A percentile compares a stretch with the other conserved stretches of the same genome.
These are phyloP conservation scores for Arabidopsis suecica DNA, from an alignment of 345 rosid species.

Conservation along the genomic window DNA sequence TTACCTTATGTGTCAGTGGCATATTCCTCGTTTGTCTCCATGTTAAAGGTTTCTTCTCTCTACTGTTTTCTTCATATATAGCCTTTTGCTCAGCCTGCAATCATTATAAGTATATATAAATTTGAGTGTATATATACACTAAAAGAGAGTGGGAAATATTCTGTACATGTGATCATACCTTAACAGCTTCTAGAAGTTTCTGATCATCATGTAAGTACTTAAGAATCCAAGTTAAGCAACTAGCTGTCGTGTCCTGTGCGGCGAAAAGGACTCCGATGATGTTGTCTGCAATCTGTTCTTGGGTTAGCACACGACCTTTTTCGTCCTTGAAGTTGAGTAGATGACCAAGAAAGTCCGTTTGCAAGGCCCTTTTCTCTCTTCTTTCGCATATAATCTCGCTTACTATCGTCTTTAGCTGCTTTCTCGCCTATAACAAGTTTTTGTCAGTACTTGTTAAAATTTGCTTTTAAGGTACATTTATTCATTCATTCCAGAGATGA, in stretches of 20 bases:
- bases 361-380: slow-evolving; percentile 58
- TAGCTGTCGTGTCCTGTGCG: slow-evolving; percentile 93
- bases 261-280: slow-evolving; percentile 88
- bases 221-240: slow-evolving; percentile 82
- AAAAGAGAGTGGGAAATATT: background rate
- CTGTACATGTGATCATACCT: slow-evolving; percentile 52
- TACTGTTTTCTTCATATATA: slow-evolving; percentile 54
- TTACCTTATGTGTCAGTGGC: slow-evolving; percentile 76
- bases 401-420: slow-evolving; percentile 56
- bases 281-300: slow-evolving; percentile 74
- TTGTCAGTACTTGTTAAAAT: slow-evolving; percentile 1
- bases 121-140: background rate
- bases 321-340: slow-evolving; percentile 59
- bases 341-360: slow-evolving; percentile 61
- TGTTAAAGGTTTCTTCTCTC: slow-evolving; percentile 61
- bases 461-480: background rate
- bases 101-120: slow-evolving; percentile 1
- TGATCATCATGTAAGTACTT: slow-evolving; percentile 71
- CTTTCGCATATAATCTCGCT: slow-evolving; percentile 64
- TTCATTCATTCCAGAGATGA: slow-evolving; percentile 8
- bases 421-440: slow-evolving; percentile 66
- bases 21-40: slow-evolving; percentile 85
- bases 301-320: slow-evolving; percentile 50
- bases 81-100: slow-evolving; percentile 74
- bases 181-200: slow-evolving; percentile 68